Base-by-base conservation (phyloP, 495 filamentous ascomycete genomes). In the Hapsidospora chrysogenum region DNA sequence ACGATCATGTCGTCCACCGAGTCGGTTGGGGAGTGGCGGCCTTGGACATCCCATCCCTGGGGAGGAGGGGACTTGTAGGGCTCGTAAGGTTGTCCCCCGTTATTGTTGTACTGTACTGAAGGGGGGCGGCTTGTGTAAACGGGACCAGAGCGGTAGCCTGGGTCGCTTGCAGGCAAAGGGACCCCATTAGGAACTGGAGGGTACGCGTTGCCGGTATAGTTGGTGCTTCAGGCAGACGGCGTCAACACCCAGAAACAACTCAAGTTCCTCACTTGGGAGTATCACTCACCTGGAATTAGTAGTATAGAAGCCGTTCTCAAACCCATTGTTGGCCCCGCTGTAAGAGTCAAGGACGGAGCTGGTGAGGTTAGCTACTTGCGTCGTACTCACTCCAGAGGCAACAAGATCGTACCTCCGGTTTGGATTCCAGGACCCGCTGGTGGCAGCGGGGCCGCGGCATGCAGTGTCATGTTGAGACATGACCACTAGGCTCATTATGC, bases 1-100 rank as follows among this genome's bases (percentile, higher is more conserved):
- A 40, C 46, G 45, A 60, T 50, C 22, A 64, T 51, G 38, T 66
- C 63, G 47, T 66, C 63, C 37, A 64, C 46, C 19, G 63, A 64
- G 41, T 63, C 61, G 25, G 58, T 46, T 1, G 61, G 59, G 21
- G 63, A 66, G 41, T 60, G 64, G 43, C 45, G 49, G 36, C 38
- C 42, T 26, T 51, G 56, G 6, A 44, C 48, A 14, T 62, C 58
- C 61, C 61, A 63, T 11, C 41, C 40, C 30, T 54, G 53, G 5
- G 58, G 48, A 18, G 40, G 45, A 27, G 47, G 46, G 38, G 45
- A 50, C 33, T 48, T 47, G 42, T 58, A 57, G 16, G 54, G 47
- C 29, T 42, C 47, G 22, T 58, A 57, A 11, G 23, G 11, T 6
- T 26, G 23, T n/a, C n/a, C n/a, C n/a, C n/a, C n/a, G n/a, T n/a